Evolutionary conservation across 495 filamentous ascomycete species (phyloP), one percentile per base, ranked within the genome.

Genomic region (Daldinia childiae): DNA sequence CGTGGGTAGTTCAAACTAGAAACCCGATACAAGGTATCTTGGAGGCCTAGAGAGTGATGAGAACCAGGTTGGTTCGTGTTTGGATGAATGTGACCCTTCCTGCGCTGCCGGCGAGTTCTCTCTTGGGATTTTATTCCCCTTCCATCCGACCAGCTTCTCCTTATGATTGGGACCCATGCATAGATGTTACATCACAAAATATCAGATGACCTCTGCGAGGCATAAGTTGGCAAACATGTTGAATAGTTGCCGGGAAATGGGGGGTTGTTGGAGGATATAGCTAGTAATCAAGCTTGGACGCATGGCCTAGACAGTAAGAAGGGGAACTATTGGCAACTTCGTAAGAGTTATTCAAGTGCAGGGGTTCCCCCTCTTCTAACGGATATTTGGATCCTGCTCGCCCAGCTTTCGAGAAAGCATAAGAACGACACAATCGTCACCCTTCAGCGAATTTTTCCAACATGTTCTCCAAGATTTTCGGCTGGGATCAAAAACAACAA

Each of bases 111-210:
- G 43, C 9, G 36, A 54, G 32, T 50, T 14, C 52, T 56, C 51
- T 36, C 36, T 59, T 54, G 45, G 65, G 30, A 51, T 63, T 30
- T 6, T 14, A 9, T 39, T 54, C 30, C 34, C 54, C 65, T 58
- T 36, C 58, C 39, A 59, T 58, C 58, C 58, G 65, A 56, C 17
- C 41, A 69, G 19, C 21, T 41, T 45, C 15, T 62, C 61, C 58
- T 26, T 64, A 55, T 38, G 56, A 27, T 38, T 62, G 60, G 66
- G 14, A 56, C 27, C 17, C 14, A 69, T 76, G 58, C 64, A 55
- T 64, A 68, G 12, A 62, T 64, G 75, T 77, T 77, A 58, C 75
- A 77, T 75, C 54, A n/a, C 14, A 43, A 56, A 48, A 62, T 68
- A 76, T 74, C 75, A 76, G 58, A 77, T 77, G 75, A 77, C 71